A percentile compares a stretch with the other conserved stretches of the same genome.
Conservation (phyloP, 768 basidiomycete species). For the Gloeostereum incarnatum region DNA sequence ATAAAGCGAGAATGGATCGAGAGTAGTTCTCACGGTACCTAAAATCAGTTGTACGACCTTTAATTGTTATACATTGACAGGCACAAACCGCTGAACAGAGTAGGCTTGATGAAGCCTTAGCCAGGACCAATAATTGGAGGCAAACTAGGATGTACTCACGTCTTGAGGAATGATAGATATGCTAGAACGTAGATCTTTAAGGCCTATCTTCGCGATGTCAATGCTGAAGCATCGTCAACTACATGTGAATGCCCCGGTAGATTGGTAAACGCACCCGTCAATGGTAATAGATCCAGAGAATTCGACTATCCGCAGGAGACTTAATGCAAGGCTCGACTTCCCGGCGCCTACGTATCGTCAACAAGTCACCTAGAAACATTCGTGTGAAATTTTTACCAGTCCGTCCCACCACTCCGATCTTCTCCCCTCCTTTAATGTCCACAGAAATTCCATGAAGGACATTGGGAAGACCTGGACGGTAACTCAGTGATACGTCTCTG, state of each 20-base stretch:
- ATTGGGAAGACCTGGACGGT: conserved; percentile 62
- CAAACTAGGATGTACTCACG: no score
- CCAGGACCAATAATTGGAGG: no score
- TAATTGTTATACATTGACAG: no score
- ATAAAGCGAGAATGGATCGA: conserved; percentile 52
- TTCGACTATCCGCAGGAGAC: conserved; percentile 64
- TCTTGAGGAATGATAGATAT: conserved; percentile 66
- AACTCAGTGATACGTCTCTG: conserved; percentile 48
- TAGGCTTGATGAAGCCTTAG: no score
- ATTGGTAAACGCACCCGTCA: conserved; percentile 36
- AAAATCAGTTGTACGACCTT: no score
- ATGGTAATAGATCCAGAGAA: conserved; percentile 53
- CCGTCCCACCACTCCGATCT: conserved; percentile 70
- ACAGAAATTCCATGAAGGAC: conserved; percentile 60
- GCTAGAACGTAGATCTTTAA: conserved; percentile 50
- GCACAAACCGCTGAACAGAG: no score
- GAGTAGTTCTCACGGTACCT: conserved; percentile 50
- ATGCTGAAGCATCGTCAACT: conserved; percentile 23
- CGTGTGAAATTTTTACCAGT: conserved; percentile 6
- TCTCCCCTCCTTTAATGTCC: conserved; percentile 56
- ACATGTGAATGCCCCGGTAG: background rate
- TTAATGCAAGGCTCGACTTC: conserved; percentile 54
- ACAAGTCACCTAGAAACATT: background rate
- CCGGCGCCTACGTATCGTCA: conserved; percentile 32
- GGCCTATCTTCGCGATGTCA: conserved; percentile 61